A percentile compares a stretch with the other conserved stretches of the same genome.
Evolutionary conservation across 192 early-diverging fungal genomes (phyloP).

Genomic region (Cetraspora pellucida): DNA sequence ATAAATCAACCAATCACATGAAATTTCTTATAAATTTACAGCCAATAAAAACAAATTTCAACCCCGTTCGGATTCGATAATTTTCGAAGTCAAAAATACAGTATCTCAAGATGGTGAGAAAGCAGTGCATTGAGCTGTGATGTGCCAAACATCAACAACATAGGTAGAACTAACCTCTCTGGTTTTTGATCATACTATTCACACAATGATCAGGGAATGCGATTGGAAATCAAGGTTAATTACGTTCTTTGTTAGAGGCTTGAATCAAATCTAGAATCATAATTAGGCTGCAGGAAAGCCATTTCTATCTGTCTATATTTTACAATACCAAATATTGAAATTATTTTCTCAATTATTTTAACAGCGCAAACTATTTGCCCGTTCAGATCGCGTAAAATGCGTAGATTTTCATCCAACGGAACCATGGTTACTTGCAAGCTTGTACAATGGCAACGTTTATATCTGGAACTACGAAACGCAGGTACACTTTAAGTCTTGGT

Average conservation of each 20-base stretch:
- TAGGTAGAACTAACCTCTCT: background rate
- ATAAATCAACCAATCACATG: too few species aligned
- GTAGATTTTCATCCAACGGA: constrained; percentile 99
- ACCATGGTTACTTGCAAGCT: constrained; percentile 95
- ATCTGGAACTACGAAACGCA: constrained; percentile 99
- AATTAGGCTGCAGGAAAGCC: background rate
- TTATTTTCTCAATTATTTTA: background rate
- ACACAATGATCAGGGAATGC: constrained; percentile 46
- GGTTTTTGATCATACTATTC: background rate
- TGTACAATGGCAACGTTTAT: constrained; percentile 94
- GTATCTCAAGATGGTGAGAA: constrained; percentile 16
- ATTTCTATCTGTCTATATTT: background rate
- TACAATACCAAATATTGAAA: background rate
- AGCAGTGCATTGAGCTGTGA: background rate
- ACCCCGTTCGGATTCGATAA: too few species aligned
- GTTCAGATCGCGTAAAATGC: constrained; percentile 95
- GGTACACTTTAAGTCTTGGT: constrained; percentile 42
- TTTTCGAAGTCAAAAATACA: background rate
- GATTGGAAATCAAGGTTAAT: constrained; percentile 57
- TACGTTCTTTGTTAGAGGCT: background rate
- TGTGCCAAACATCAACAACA: background rate
- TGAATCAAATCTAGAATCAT: background rate
- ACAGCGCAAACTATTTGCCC: constrained; percentile 68
- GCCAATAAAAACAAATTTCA: too few species aligned
- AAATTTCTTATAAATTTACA: too few species aligned